Evolutionary conservation across 2,329 filamentous ascomycete species (phyloP).

Genomic region (Nigrospora oryzae): DNA sequence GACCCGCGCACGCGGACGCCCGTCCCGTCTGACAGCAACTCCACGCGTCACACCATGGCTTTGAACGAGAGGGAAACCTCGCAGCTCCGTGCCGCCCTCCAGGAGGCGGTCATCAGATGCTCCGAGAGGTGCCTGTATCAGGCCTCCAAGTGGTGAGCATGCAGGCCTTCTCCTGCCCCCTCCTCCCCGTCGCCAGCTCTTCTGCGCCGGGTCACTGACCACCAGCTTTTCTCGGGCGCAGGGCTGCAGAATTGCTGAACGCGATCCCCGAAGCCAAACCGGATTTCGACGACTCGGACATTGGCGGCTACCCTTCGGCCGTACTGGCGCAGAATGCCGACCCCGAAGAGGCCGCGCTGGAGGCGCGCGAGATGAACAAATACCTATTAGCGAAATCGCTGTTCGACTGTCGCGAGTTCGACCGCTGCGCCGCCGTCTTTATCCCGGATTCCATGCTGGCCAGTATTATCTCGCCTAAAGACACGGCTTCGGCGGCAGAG

Average conservation of each 20-base stretch:
- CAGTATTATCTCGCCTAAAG: conserved; percentile 47
- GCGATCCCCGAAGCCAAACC: conserved; percentile 55
- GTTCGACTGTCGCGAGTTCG: conserved; percentile 92
- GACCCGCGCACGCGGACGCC: too few species aligned
- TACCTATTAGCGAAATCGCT: conserved; percentile 89
- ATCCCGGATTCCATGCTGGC: conserved; percentile 73
- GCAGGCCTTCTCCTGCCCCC: background rate
- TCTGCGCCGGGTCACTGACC: conserved; percentile 1
- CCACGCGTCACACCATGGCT: conserved; percentile 29
- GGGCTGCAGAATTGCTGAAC: conserved; percentile 89
- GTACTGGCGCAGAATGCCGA: conserved; percentile 53
- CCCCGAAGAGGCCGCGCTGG: conserved; percentile 64
- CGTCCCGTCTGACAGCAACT: too few species aligned
- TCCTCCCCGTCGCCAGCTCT: background rate
- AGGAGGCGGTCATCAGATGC: conserved; percentile 82
- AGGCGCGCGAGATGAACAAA: conserved; percentile 70
- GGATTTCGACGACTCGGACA: conserved; percentile 17
- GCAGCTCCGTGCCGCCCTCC: conserved; percentile 66
- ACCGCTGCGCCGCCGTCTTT: conserved; percentile 85
- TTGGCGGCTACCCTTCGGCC: conserved; percentile 33
- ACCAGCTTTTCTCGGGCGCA: conserved; percentile 27
- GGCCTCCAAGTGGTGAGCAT: conserved; percentile 79
- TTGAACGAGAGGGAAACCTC: conserved; percentile 47
- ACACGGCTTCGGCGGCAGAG: conserved; percentile 25
- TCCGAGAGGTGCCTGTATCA: conserved; percentile 94